These are phyloP conservation scores for Babesia divergens DNA, from an alignment of 169 alveolate genomes.

Conservation along the genomic window DNA sequence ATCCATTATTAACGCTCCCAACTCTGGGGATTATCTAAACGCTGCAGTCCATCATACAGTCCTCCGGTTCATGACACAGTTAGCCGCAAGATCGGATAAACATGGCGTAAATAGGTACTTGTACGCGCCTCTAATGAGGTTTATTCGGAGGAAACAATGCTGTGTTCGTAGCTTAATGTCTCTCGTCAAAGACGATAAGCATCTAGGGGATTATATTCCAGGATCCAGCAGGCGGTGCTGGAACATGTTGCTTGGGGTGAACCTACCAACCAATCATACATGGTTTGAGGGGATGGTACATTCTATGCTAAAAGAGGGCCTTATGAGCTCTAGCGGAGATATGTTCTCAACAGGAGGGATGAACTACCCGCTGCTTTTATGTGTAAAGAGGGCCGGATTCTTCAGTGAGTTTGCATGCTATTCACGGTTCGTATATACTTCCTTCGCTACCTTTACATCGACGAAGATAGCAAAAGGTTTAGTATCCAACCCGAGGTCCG, in stretches of 20 bases:
- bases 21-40: too few relatives aligned
- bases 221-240: neutral
- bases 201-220: neutral
- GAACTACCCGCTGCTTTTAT: constrained; percentile 43
- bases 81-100: neutral
- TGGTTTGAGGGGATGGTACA: constrained; percentile 58
- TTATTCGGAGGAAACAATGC: neutral
- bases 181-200: neutral
- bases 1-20: too few relatives aligned
- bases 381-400: constrained; percentile 24
- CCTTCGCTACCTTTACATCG: constrained; percentile 39
- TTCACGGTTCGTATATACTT: constrained; percentile 22
- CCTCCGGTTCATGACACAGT: neutral
- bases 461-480: constrained; percentile 15
- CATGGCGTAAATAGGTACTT: neutral
- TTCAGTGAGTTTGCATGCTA: constrained; percentile 32
- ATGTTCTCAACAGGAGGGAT: neutral
- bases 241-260: constrained; percentile 30
- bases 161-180: neutral
- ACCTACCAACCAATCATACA: constrained; percentile 29
- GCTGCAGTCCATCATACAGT: neutral
- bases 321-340: neutral
- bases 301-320: constrained; percentile 14
- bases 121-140: neutral
- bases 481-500: neutral